Percentiles rank a stretch among this genome's conserved stretches.
These are phyloP conservation scores for Microdochium bolleyi DNA, from an alignment of 2,329 filamentous ascomycete species.

Conservation along the genomic window DNA sequence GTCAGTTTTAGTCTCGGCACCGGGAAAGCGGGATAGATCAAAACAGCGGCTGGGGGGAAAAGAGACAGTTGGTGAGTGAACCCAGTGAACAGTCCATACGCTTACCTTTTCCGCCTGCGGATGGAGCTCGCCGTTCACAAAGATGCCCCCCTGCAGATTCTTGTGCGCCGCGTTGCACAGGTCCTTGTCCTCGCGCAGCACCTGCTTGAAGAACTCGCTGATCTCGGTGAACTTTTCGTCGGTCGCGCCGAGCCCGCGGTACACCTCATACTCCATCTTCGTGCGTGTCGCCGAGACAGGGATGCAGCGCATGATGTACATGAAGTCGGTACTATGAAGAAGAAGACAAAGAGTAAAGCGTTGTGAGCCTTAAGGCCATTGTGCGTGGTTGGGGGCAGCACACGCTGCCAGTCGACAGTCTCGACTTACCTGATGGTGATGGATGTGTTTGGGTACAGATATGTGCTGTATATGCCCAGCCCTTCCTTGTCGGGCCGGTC, in stretches of 20 bases:
- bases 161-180: slow-evolving; percentile 39
- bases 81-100: too few species aligned
- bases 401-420: not conserved
- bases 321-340: slow-evolving; percentile 33
- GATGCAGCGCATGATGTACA: slow-evolving; percentile 43
- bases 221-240: slow-evolving; percentile 38
- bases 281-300: slow-evolving; percentile 32
- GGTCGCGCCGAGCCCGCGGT: slow-evolving; percentile 35
- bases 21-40: too few species aligned
- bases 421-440: slow-evolving; percentile 27
- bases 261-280: slow-evolving; percentile 42
- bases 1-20: too few species aligned
- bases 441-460: slow-evolving; percentile 29
- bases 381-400: not conserved
- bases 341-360: not conserved
- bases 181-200: slow-evolving; percentile 42
- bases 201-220: slow-evolving; percentile 39
- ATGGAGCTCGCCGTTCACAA: slow-evolving; percentile 42
- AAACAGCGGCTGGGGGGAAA: too few species aligned
- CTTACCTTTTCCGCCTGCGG: slow-evolving; percentile 43
- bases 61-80: too few species aligned
- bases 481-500: slow-evolving; percentile 27
- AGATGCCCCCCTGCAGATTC: slow-evolving; percentile 42
- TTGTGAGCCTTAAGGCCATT: not conserved
- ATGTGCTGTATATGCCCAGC: slow-evolving; percentile 25